phyloP scores from a whole-genome alignment of 805 yeast species.

The Cyberlindnera petersonii region DNA sequence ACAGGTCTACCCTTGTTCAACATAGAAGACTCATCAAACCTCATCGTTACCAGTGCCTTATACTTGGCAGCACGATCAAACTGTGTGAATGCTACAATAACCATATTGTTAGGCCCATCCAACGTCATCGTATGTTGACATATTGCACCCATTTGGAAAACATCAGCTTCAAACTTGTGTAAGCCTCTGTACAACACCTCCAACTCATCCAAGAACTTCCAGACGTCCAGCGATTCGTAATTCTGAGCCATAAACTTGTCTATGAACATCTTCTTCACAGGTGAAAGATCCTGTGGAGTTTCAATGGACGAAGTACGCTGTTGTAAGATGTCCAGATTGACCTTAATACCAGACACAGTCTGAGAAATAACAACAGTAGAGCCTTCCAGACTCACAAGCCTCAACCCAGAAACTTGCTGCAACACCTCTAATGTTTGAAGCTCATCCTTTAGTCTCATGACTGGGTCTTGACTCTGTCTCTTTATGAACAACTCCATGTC shows the following conservation, averaged over 20 bases:
- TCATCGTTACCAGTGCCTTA: slow-evolving; percentile 15
- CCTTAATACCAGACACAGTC: slow-evolving; percentile 8
- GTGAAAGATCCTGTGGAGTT: slow-evolving; percentile 9
- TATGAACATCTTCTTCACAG: slow-evolving; percentile 10
- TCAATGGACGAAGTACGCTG: slow-evolving; percentile 1
- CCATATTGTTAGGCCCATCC: slow-evolving; percentile 3
- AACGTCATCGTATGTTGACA: slow-evolving; percentile 16
- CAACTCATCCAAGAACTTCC: slow-evolving; percentile 9
- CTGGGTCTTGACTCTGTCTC: slow-evolving; percentile 23
- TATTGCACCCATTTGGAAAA: slow-evolving; percentile 18
- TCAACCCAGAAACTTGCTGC: slow-evolving; percentile 16
- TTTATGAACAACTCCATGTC: slow-evolving; percentile 13
- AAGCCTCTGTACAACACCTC: slow-evolving; percentile 4
- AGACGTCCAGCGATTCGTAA: background rate
- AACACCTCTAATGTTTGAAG: slow-evolving; percentile 11
- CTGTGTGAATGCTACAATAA: slow-evolving; percentile 15
- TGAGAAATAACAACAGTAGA: slow-evolving; percentile 7
- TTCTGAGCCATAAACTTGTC: slow-evolving; percentile 8
- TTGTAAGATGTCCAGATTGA: slow-evolving; percentile 12
- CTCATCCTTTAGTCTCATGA: slow-evolving; percentile 11
- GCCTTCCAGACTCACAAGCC: slow-evolving; percentile 13
- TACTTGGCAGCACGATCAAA: slow-evolving; percentile 19
- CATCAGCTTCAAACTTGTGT: slow-evolving; percentile 12
- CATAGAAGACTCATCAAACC: slow-evolving; percentile 13
- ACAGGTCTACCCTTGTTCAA: slow-evolving; percentile 5